A percentile compares a stretch with the other conserved stretches of the same genome.
phyloP scores from a whole-genome alignment of 306 rosid species.

The Inga leiocalycina region DNA sequence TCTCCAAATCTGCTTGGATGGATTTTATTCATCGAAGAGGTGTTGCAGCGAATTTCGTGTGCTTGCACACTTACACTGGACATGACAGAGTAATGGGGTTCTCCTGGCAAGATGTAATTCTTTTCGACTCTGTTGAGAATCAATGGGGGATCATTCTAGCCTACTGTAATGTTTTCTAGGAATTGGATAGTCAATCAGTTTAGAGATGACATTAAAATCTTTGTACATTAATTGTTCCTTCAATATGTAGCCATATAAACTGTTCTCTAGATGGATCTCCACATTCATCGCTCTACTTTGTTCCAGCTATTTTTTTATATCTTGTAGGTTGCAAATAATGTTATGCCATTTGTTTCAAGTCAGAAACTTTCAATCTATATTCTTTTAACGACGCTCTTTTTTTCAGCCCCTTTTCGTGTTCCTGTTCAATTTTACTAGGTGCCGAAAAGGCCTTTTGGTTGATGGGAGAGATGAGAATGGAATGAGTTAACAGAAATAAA shows the following conservation, averaged over 20 bases:
- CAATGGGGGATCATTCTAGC: neutral
- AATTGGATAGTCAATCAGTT: neutral
- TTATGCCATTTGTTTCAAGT: neutral
- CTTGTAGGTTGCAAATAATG: neutral
- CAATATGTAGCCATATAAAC: neutral
- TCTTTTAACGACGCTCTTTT: neutral
- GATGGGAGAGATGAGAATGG: neutral
- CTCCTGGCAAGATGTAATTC: conserved; percentile 6
- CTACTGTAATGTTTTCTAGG: neutral
- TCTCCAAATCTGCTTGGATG: conserved; percentile 12
- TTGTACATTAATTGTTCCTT: conserved; percentile 9
- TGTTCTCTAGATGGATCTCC: neutral
- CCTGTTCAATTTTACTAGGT: neutral
- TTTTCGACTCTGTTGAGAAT: neutral
- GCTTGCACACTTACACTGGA: neutral
- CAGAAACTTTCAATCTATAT: neutral
- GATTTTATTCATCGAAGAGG: conserved; percentile 7
- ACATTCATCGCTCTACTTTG: neutral
- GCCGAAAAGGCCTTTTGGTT: neutral
- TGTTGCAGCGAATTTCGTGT: neutral
- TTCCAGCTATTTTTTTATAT: neutral
- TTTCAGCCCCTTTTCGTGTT: neutral
- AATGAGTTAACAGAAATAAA: too few relatives aligned
- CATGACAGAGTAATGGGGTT: neutral
- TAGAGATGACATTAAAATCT: neutral